phyloP scores from a whole-genome alignment of 352 stramenopile genomes.

The Phytophthora vignae region DNA sequence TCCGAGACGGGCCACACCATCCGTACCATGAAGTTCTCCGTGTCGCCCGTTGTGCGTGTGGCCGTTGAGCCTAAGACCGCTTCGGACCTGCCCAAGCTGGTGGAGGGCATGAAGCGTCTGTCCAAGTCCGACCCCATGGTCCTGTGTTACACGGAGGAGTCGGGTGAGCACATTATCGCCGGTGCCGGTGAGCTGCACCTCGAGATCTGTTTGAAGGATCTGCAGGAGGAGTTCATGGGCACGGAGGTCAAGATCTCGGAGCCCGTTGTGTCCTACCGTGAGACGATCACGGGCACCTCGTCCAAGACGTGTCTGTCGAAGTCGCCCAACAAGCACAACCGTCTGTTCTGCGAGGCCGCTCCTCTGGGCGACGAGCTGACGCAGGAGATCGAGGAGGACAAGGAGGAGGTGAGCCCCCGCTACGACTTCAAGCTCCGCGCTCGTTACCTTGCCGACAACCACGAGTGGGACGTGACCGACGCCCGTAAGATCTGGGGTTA shows the following conservation, averaged over 20 bases:
- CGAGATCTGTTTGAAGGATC: conserved; percentile 99
- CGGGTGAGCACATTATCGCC: conserved; percentile 99
- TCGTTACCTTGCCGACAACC: conserved; percentile 97
- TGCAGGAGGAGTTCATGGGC: conserved; percentile 99
- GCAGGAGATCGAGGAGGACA: conserved; percentile 97
- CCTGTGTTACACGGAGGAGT: conserved; percentile 99
- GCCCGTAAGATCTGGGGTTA: conserved; percentile 99
- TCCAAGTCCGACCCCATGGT: conserved; percentile 99
- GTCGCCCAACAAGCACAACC: conserved; percentile 99
- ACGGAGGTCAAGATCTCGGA: conserved; percentile 99
- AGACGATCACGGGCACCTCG: conserved; percentile 97
- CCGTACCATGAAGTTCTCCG: conserved; percentile 99
- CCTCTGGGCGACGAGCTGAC: conserved; percentile 95
- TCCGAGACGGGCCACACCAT: conserved; percentile 98
- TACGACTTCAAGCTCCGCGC: conserved; percentile 98
- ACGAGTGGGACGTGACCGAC: conserved; percentile 98
- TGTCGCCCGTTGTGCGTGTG: conserved; percentile 99
- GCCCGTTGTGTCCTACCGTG: conserved; percentile 99
- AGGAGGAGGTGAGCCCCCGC: conserved; percentile 89
- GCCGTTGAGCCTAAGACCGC: conserved; percentile 99
- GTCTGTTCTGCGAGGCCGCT: conserved; percentile 97
- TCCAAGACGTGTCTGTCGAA: conserved; percentile 98
- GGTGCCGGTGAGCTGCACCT: conserved; percentile 99
- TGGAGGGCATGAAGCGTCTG: conserved; percentile 99
- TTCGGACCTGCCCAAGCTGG: conserved; percentile 99